Evolutionary conservation across 1,139 yeast species (phyloP), one percentile per base, ranked within the genome.

Genomic region (Debaryomyces fabryi): DNA sequence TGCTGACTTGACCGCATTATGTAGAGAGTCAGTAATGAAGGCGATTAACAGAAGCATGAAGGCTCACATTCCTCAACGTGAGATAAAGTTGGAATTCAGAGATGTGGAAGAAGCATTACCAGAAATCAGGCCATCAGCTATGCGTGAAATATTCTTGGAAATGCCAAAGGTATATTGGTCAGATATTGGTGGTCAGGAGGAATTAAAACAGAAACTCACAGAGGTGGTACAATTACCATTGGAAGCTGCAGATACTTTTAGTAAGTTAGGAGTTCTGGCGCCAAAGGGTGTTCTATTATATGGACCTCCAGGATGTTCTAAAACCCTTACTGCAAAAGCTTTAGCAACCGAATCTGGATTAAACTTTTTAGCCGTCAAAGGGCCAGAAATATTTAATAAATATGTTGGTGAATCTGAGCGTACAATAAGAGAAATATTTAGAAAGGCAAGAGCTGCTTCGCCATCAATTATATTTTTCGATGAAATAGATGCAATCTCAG

Each of bases 241-340:
- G 33, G 87, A 87, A 50, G 96, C 96, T 1, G 81, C 91, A 0
- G 90, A 82, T 1, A 78, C 96, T 0, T 93, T 93, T 64, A 74
- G 74, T 23, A 74, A 79, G 37, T 72, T 95, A 9, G 99, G 98
- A 0, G 85, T 95, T 6, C 76, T 81, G 49, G 93, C 98, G 0
- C 99, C 99, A 2, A 88, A 90, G 58, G 98, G 98, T 35, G 87
- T 92, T 0, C 68, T 92, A 42, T 71, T 92, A 16, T 92, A 92
- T 64, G 98, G 98, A 0, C 98, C 98, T 0, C 98, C 98, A 0
- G 98, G 98, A 6, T 92, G 97, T 69, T 91, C 97, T 6, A 92
- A 92, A 60, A 92, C 98, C 0, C 71, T 92, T 51, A 89, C 96
- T 0, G 97, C 97, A 1, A 92, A 92, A 63, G 98, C 98, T 0